Evolutionary conservation across 2,329 filamentous ascomycete genomes (phyloP), one percentile per base, ranked within the genome.

Genomic region (Onygenales sp.): DNA sequence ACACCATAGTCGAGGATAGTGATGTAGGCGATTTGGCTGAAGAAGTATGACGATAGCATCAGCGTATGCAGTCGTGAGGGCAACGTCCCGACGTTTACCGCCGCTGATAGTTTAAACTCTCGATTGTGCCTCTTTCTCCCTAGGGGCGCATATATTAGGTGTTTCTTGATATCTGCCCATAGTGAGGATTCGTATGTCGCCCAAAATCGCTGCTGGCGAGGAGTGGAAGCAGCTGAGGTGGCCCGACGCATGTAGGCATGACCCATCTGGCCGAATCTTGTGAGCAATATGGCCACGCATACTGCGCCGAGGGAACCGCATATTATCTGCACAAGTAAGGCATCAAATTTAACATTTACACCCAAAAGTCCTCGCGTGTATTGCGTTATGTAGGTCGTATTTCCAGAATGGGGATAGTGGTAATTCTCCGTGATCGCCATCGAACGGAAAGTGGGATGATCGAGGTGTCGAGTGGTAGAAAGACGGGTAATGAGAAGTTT

Each of bases 51-150:
- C 27, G 78, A 49, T 14, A 94, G 73, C 62, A 93, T 77, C 49
- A 87, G 65, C 9, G 84, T 80, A 66, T 94, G 87, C 62, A 91
- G 83, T 49, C 88, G 77, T n/a, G 86, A 86, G 0, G 88, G 88
- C 14, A 94, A 72, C 0, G 88, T 92, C 57, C 88, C 86, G 52
- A 88, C 81, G 59, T 84, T 84, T 64, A 88, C 70, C 6, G 84
- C 84, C 14, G 75, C 76, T 21, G 82, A 85, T 11, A 90, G 70
- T 63, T 85, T 83, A 59, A 88, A 78, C 63, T 87, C 84, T 31
- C 81, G 75, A 62, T 93, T 93, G 70, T 93, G 88, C 62, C 88
- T 79, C 64, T 87, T 87, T 52, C 77, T 78, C 63, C 83, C 80
- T 14, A 94, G 70, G 5, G 88, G 88, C 1, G 88, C 84, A 64